Base-by-base conservation (phyloP, 371 early-diverging fungal species). In the Rozella allomycis region DNA sequence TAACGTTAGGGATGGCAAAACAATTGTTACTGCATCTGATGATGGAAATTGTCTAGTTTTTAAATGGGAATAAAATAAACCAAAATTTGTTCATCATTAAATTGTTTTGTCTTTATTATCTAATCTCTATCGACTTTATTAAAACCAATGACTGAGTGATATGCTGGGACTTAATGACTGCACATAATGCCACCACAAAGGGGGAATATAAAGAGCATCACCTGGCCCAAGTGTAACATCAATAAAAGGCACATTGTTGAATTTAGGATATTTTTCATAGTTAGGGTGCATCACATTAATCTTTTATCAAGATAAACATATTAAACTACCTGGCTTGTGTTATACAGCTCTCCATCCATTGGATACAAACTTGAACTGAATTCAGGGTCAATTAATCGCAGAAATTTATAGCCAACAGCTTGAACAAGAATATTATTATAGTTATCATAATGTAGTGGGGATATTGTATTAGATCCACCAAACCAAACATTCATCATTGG, bases 111-210 rank as follows among this genome's bases (percentile, higher is more conserved):
- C n/a, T n/a, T n/a, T n/a, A n/a, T n/a, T n/a, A n/a, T n/a, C n/a
- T n/a, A n/a, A n/a, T n/a, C n/a, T n/a, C n/a, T n/a, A n/a, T n/a
- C 49, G 19, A 41, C 26, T 7, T 42, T 7, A 21, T 38, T 47
- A 65, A 40, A 82, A 83, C 88, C 88, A 87, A 39, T 82, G 69
- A 46, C 81, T 80, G 4, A 83, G 70, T 38, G 79, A 78, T 32
- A 77, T 74, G 39, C 79, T 78, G 1, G 55, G 55, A 11, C 58
- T 64, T 19, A 83, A 49, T 2, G 83, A 74, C 28, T 72, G 64
- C 19, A 88, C 74, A 47, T 72, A 78, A 49, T 88, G 88, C 88
- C 88, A 88, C 74, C 79, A 83, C 17, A 59, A 55, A 29, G 72
- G 60, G 7, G 90, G 90, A 21, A 90, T 78, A 40, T 76, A 86